phyloP scores from a whole-genome alignment of 306 rosid genomes.

The Sophora flavescens region DNA sequence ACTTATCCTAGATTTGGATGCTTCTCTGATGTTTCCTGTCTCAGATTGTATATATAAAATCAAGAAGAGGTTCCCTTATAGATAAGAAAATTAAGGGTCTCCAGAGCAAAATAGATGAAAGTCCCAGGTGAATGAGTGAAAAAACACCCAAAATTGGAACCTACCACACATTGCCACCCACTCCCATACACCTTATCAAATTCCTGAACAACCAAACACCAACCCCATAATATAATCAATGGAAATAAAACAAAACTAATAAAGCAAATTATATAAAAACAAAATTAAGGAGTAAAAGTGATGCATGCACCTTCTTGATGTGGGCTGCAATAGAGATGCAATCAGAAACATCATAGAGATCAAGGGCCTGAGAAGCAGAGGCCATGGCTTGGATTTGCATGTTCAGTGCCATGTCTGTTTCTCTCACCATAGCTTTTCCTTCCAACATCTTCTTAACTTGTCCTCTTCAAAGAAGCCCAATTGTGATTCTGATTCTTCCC shows the following conservation, averaged over 20 bases:
- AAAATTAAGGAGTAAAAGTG: background rate
- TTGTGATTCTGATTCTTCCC: background rate
- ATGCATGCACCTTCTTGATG: constrained; percentile 67
- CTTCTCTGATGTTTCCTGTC: constrained; percentile 25
- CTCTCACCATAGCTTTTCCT: constrained; percentile 74
- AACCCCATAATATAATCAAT: constrained; percentile 1
- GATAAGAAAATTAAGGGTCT: constrained; percentile 79
- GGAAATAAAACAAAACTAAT: background rate
- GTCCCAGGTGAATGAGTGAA: constrained; percentile 73
- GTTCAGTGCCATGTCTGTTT: constrained; percentile 78
- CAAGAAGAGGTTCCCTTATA: constrained; percentile 66
- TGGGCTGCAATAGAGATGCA: constrained; percentile 70
- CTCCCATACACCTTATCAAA: constrained; percentile 73
- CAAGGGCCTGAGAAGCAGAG: constrained; percentile 86
- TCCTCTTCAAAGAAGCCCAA: constrained; percentile 22
- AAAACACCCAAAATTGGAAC: constrained; percentile 80
- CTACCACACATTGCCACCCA: constrained; percentile 95
- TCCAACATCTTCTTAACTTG: constrained; percentile 74
- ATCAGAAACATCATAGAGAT: constrained; percentile 80
- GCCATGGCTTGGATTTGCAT: constrained; percentile 90
- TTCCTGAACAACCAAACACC: constrained; percentile 54
- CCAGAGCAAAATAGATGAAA: constrained; percentile 80
- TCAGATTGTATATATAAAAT: constrained; percentile 1
- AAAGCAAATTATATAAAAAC: too few relatives aligned
- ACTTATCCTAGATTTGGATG: background rate